Evolutionary conservation across 345 rosid species (phyloP).

Genomic region (Microcos paniculata): DNA sequence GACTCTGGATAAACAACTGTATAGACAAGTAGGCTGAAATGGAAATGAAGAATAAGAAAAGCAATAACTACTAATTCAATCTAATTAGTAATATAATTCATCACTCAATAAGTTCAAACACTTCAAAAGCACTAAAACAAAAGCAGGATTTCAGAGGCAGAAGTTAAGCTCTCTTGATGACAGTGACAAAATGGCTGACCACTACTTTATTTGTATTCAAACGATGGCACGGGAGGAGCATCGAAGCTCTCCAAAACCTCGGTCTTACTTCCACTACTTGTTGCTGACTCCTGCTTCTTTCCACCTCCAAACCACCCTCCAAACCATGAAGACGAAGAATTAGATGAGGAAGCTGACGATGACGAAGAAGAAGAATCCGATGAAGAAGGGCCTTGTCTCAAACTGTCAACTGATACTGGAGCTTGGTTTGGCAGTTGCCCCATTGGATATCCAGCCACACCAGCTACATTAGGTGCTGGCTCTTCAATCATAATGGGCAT

Average conservation of each 20-base stretch:
- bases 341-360: conserved; percentile 4
- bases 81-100: not conserved
- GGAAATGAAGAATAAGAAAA: not conserved
- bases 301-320: conserved; percentile 57
- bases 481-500: conserved; percentile 51
- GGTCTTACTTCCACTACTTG: conserved; percentile 42
- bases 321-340: conserved; percentile 50
- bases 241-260: conserved; percentile 78
- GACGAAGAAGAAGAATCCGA: conserved; percentile 5
- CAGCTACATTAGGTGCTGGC: conserved; percentile 32
- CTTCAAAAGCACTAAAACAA: not conserved
- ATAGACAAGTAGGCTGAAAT: not conserved
- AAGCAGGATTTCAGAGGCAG: not conserved
- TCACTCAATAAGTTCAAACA: not conserved
- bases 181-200: not conserved
- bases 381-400: conserved; percentile 18
- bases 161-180: not conserved
- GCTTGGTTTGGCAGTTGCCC: conserved; percentile 41
- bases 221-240: conserved; percentile 79
- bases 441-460: conserved; percentile 33
- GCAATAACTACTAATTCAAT: not conserved
- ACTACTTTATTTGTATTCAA: conserved; percentile 57
- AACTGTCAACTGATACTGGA: conserved; percentile 26
- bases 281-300: conserved; percentile 37
- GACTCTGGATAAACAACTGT: not conserved